Percentiles rank a stretch among this genome's conserved stretches.
phyloP scores from a whole-genome alignment of 2,329 filamentous ascomycete species.

The Chaetomiaceae sp. region DNA sequence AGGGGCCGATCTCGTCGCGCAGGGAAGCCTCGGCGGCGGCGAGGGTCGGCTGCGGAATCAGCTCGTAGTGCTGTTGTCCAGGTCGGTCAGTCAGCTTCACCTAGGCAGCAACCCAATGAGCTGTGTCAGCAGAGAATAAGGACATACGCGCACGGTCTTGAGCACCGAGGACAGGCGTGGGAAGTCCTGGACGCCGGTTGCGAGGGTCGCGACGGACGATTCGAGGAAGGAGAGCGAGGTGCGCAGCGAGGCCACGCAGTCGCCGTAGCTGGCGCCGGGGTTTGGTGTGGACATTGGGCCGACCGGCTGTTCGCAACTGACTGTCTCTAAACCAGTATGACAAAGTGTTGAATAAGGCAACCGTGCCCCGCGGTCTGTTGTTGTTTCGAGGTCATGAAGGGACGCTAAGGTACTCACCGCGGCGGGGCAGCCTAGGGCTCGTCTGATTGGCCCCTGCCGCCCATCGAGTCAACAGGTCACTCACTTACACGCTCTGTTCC shows the following conservation, averaged over 20 bases:
- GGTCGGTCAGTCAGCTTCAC: too few relatives aligned
- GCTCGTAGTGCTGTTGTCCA: conserved; percentile 70
- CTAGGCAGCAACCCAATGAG: neutral
- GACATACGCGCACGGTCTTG: conserved; percentile 50
- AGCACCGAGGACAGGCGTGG: conserved; percentile 50
- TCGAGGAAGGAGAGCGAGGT: conserved; percentile 56
- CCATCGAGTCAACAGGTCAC: too few relatives aligned
- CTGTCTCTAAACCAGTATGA: too few relatives aligned
- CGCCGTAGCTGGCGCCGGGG: conserved; percentile 37
- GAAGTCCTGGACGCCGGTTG: conserved; percentile 51
- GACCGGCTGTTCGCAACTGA: neutral
- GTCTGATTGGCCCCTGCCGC: too few relatives aligned
- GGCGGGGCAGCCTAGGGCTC: too few relatives aligned
- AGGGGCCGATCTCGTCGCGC: conserved; percentile 83
- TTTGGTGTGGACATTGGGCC: conserved; percentile 4
- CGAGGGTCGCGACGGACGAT: conserved; percentile 52
- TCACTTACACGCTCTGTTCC: too few relatives aligned
- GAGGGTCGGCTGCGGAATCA: conserved; percentile 79
- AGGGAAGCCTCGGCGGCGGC: conserved; percentile 76
- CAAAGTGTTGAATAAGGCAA: too few relatives aligned
- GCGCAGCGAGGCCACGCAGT: conserved; percentile 55
- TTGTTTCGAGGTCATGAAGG: too few relatives aligned
- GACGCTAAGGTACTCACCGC: too few relatives aligned
- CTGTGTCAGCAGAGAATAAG: neutral
- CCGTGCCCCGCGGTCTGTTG: too few relatives aligned